Evolutionary conservation across 352 stramenopile species (phyloP), one percentile per base, ranked within the genome.

Genomic region (Globisporangium apiculatum): DNA sequence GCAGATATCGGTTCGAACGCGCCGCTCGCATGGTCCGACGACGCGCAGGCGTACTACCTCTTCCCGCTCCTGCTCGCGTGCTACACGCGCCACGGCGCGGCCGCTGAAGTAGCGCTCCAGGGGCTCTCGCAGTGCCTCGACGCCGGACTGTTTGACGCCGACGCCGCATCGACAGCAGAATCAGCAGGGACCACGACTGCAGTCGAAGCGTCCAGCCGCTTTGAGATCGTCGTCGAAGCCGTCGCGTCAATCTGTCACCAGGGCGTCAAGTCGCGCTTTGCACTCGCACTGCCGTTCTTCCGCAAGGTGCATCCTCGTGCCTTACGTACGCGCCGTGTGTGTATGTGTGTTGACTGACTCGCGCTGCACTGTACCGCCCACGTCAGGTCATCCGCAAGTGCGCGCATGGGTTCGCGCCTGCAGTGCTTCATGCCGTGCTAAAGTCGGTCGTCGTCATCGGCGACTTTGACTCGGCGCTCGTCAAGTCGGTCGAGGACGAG

Each of bases 221-320:
- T 94, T 4, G 76, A 86, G n/a, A 59, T 77, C 1, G 62, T 82
- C 0, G 70, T 88, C 14, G 72, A 91, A 31, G 78, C 79, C 1
- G 67, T 93, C 40, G 73, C 73, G 14, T 87, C 83, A 12, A 53
- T 79, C n/a, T 92, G 82, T 41, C 76, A 92, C n/a, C 83, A 95
- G 73, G 83, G 70, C 0, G 57, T 95, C 8, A 86, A 86, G 57
- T 75, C 77, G 38, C 73, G 83, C 6, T 91, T 93, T 46, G 61
- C 77, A 0, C 52, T 71, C 14, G 69, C 79, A 0, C 64, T 93
- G 18, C 68, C 74, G 24, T 83, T 91, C 48, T 89, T 89, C 45
- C 70, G 79, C 47, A 94, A 91, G 68, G 75, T 85, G 59, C 36
- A 24, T 41, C 48, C 24, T 31, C 24, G 24, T 31, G 24, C 24